Conservation (phyloP, 1,284 basidiomycete species). For the Singerocomus rubriflavus region DNA sequence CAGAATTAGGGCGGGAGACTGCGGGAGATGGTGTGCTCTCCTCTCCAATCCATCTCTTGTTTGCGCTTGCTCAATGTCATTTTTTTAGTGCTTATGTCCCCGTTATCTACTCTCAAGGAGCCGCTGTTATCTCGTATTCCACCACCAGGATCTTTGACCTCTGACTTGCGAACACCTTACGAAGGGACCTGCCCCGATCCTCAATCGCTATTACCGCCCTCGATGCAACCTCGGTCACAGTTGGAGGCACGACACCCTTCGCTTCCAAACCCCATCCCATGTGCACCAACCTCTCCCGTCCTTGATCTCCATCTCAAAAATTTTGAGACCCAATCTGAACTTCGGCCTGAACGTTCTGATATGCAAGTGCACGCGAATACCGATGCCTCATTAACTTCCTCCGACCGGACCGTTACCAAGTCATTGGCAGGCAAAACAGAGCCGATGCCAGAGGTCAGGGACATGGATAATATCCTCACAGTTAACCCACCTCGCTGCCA, state of each 20-base stretch:
- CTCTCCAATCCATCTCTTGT: neutral
- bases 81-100: constrained; percentile 6
- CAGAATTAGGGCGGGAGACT: neutral
- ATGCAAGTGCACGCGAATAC: neutral
- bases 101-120: neutral
- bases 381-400: neutral
- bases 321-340: constrained; percentile 3
- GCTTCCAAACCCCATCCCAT: neutral
- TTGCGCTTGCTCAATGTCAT: constrained; percentile 9
- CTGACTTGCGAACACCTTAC: neutral
- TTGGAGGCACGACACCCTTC: constrained; percentile 3
- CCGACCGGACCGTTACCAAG: constrained; percentile 3
- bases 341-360: neutral
- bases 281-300: constrained; percentile 6
- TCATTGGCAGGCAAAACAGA: neutral
- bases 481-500: neutral
- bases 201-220: neutral
- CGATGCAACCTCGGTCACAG: neutral
- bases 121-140: neutral
- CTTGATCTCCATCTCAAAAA: constrained; percentile 3
- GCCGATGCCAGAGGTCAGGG: neutral
- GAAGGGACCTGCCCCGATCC: neutral
- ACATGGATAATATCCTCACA: neutral
- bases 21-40: constrained; percentile 10
- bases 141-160: neutral